These are phyloP conservation scores for Handroanthus guayacan DNA, from an alignment of 257 asterid genomes.

Conservation along the genomic window DNA sequence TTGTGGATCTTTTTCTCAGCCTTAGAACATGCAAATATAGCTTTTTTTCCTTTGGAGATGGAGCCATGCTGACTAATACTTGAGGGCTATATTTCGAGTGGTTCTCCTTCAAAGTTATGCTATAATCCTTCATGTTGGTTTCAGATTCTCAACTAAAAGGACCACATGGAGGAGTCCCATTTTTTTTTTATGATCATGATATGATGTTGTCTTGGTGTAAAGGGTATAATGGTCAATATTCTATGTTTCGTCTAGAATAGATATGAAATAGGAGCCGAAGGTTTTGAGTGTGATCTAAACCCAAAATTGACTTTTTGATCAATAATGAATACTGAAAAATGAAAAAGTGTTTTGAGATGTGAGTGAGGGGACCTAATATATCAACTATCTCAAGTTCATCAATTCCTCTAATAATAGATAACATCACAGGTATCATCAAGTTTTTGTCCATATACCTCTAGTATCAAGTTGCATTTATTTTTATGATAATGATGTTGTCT, in stretches of 20 bases:
- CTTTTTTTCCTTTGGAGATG: constrained; percentile 11
- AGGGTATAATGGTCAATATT: neutral
- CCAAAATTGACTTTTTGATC: too few species aligned
- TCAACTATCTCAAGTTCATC: too few species aligned
- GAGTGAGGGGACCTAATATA: too few species aligned
- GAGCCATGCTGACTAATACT: neutral
- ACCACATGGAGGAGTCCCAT: constrained; percentile 38
- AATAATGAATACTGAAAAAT: too few species aligned
- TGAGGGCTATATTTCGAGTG: constrained; percentile 31
- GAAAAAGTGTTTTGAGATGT: too few species aligned
- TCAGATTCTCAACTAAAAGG: constrained; percentile 34
- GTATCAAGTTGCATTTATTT: too few species aligned
- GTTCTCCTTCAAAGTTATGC: constrained; percentile 31
- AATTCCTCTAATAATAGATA: too few species aligned
- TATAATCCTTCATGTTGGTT: constrained; percentile 35
- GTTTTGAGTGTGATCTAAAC: too few species aligned
- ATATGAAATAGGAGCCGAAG: too few species aligned
- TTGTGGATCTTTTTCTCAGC: constrained; percentile 50
- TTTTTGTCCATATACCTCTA: too few species aligned
- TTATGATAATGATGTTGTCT: too few species aligned
- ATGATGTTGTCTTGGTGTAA: neutral
- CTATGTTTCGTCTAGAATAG: neutral
- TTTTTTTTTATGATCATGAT: neutral
- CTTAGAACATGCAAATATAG: constrained; percentile 69
- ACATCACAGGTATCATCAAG: too few species aligned